Evolutionary conservation across 768 basidiomycete genomes (phyloP).

Genomic region (Trametes cubensis): DNA sequence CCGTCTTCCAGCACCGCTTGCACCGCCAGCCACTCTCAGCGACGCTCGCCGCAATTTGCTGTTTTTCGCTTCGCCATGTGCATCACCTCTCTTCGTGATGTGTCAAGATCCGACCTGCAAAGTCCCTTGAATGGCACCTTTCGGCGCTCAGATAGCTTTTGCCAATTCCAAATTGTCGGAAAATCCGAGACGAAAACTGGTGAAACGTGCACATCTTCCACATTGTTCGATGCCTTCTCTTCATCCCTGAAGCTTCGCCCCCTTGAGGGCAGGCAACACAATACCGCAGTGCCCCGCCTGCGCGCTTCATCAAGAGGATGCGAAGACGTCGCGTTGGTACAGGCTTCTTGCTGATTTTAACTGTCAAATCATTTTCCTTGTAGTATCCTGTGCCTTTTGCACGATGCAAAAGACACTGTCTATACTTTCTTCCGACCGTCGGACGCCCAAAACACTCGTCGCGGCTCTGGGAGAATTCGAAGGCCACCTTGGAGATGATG

Average conservation of each 20-base stretch:
- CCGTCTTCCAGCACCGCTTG: conserved; percentile 17
- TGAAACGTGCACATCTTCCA: conserved; percentile 16
- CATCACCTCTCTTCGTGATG: conserved; percentile 16
- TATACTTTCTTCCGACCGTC: not conserved
- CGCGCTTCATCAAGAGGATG: not conserved
- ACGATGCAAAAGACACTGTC: not conserved
- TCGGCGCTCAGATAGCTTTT: conserved; percentile 18
- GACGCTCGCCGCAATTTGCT: not conserved
- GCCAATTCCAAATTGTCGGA: conserved; percentile 9
- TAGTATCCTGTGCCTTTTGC: not conserved
- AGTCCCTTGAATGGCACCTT: not conserved
- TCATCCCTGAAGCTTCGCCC: not conserved
- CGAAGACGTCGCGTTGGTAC: not conserved
- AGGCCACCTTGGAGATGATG: not conserved
- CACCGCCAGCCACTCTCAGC: conserved; percentile 17
- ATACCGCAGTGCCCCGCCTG: conserved; percentile 10
- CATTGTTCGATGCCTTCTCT: conserved; percentile 12
- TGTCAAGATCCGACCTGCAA: conserved; percentile 20
- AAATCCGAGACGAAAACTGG: conserved; percentile 1
- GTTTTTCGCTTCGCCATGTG: not conserved
- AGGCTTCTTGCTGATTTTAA: conserved; percentile 5
- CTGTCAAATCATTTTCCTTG: not conserved
- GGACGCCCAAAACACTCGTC: not conserved
- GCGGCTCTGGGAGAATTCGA: not conserved
- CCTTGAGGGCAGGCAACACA: conserved; percentile 13